Evolutionary conservation across 768 basidiomycete species (phyloP).

Genomic region (Mrakia blollopis): DNA sequence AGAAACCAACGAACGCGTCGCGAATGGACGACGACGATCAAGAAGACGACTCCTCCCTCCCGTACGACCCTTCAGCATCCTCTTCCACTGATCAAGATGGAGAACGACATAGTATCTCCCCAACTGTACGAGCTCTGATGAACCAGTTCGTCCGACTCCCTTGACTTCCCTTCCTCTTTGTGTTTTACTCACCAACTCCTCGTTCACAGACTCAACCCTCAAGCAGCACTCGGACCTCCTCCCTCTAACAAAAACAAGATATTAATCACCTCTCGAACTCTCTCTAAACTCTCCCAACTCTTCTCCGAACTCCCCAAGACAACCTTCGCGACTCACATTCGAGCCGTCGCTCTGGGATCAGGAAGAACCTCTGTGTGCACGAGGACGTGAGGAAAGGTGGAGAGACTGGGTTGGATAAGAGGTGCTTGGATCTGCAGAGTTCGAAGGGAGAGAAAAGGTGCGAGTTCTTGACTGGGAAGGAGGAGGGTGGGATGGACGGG

Average conservation of each 20-base stretch:
- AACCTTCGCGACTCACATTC: constrained; percentile 49
- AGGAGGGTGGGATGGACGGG: constrained; percentile 46
- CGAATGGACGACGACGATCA: constrained; percentile 39
- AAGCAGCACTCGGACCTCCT: not conserved
- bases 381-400: constrained; percentile 59
- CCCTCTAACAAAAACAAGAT: constrained; percentile 47
- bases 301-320: constrained; percentile 76
- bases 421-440: constrained; percentile 71
- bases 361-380: constrained; percentile 90
- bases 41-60: constrained; percentile 68
- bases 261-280: constrained; percentile 90
- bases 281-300: constrained; percentile 89
- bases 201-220: constrained; percentile 14
- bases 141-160: constrained; percentile 56
- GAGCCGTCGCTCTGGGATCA: constrained; percentile 80
- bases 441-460: constrained; percentile 59
- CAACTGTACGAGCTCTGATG: constrained; percentile 74
- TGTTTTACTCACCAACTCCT: not conserved
- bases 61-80: constrained; percentile 48
- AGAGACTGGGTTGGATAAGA: constrained; percentile 70
- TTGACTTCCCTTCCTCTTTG: constrained; percentile 26
- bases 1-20: constrained; percentile 12
- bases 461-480: constrained; percentile 63
- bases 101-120: constrained; percentile 60
- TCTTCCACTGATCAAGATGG: constrained; percentile 33